Evolutionary conservation across 768 basidiomycete species (phyloP), one percentile per base, ranked within the genome.

Genomic region (Termitomyces sp.): DNA sequence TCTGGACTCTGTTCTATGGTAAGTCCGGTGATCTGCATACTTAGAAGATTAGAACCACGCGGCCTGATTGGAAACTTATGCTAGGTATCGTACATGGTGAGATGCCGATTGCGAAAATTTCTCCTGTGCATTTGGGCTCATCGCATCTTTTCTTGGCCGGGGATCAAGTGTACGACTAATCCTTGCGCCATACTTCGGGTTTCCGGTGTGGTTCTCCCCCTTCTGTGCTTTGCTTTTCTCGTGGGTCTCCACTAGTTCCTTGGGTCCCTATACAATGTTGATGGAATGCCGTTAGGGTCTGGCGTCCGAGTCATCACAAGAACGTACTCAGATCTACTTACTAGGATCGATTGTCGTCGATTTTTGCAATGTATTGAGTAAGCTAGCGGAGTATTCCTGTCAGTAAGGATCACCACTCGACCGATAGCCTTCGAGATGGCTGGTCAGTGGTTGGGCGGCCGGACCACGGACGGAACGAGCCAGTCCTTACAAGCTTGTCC

Each of bases 1-100:
- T 90, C 22, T 98, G 95, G 95, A 98, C 95, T 36, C 76, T 96
- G 55, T 91, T 95, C 70, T 96, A 91, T 70, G 95, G 91, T 93
- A 65, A 58, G 89, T 74, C 14, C 24, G 33, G 42, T 53, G 30
- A 30, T 61, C 34, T 57, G 42, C 46, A 43, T 37, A 34, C n/a
- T n/a, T n/a, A n/a, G 45, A 53, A 43, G 40, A 36, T 10, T 44
- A 30, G 26, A 55, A 14, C 18, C 40, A 36, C 32, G 40, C 24
- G 45, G 47, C 43, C 52, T 59, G 14, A 59, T 22, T 10, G 47
- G n/a, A 9, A 6, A 2, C 3, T 46, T 45, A 20, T 37, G 34
- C 27, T 44, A 81, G 79, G 76, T 36, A 76, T 81, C 66, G 77
- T 82, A 34, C 81, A 81, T 67, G 81, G 81, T 82, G 65, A 68